Evolutionary conservation across 495 filamentous ascomycete genomes (phyloP).

Genomic region (Astrothelium subdiscretum): DNA sequence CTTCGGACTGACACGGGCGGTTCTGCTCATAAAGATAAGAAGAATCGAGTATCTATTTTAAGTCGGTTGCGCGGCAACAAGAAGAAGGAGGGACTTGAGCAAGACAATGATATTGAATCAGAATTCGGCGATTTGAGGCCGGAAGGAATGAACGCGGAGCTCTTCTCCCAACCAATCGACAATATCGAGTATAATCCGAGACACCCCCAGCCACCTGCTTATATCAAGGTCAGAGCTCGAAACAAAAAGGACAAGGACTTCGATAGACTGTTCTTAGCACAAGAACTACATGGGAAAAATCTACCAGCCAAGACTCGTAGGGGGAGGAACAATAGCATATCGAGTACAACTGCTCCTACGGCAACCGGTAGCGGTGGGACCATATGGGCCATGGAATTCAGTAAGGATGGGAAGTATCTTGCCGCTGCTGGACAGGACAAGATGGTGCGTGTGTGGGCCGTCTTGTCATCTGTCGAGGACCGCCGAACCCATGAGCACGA

Average conservation of each 20-base stretch:
- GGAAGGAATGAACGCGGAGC: slow-evolving; percentile 69
- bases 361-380: slow-evolving; percentile 35
- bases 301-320: slow-evolving; percentile 19
- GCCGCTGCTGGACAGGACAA: slow-evolving; percentile 82
- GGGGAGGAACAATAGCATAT: background rate
- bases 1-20: slow-evolving; percentile 16
- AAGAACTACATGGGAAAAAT: slow-evolving; percentile 48
- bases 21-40: slow-evolving; percentile 25
- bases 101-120: slow-evolving; percentile 42
- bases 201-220: slow-evolving; percentile 79
- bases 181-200: slow-evolving; percentile 71
- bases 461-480: slow-evolving; percentile 73
- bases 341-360: slow-evolving; percentile 5
- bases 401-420: slow-evolving; percentile 82
- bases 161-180: slow-evolving; percentile 65
- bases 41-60: slow-evolving; percentile 82
- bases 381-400: slow-evolving; percentile 87
- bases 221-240: slow-evolving; percentile 71
- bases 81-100: slow-evolving; percentile 48
- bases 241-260: slow-evolving; percentile 80
- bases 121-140: slow-evolving; percentile 58
- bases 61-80: slow-evolving; percentile 77
- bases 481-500: slow-evolving; percentile 58
- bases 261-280: slow-evolving; percentile 77
- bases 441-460: slow-evolving; percentile 80